These are phyloP conservation scores for Pisolithus orientalis DNA, from an alignment of 768 basidiomycete species.

Conservation along the genomic window DNA sequence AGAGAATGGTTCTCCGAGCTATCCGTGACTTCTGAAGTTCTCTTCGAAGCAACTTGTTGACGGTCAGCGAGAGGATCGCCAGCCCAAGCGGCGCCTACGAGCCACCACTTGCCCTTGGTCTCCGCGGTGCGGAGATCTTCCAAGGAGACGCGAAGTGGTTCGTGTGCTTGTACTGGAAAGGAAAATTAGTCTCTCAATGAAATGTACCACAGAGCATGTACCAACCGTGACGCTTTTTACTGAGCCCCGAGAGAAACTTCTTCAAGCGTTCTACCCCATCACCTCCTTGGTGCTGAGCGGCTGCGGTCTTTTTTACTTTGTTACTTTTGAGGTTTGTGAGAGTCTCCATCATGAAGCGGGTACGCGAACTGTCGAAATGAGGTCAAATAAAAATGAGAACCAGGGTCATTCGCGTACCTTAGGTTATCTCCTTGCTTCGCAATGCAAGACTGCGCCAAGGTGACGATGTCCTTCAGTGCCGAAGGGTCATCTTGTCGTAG, in stretches of 20 bases:
- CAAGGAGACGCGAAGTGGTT: slow-evolving; percentile 80
- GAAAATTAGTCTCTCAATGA: background rate
- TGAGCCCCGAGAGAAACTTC: slow-evolving; percentile 72
- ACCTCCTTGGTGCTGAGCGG: slow-evolving; percentile 60
- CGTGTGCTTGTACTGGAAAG: slow-evolving; percentile 68
- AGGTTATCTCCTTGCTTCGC: slow-evolving; percentile 41
- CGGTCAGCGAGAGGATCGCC: slow-evolving; percentile 86
- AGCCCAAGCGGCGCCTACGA: slow-evolving; percentile 93
- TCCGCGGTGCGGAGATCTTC: slow-evolving; percentile 81
- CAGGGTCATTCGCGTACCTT: slow-evolving; percentile 36
- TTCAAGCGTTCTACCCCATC: slow-evolving; percentile 84
- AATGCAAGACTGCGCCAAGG: slow-evolving; percentile 70
- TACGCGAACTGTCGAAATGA: slow-evolving; percentile 62
- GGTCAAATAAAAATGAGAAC: background rate
- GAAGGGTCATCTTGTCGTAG: slow-evolving; percentile 88
- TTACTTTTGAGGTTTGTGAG: slow-evolving; percentile 90
- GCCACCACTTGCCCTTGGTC: slow-evolving; percentile 96
- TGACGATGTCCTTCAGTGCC: slow-evolving; percentile 86
- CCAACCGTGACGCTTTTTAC: slow-evolving; percentile 70
- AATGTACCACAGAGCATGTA: background rate
- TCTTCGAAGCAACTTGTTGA: slow-evolving; percentile 29
- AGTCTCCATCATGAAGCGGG: slow-evolving; percentile 94
- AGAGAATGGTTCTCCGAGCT: slow-evolving; percentile 38
- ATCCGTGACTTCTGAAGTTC: slow-evolving; percentile 20
- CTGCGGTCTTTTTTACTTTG: slow-evolving; percentile 59